Base-by-base conservation (phyloP, 164 flowering plant genomes). In the Akebia trifoliata region DNA sequence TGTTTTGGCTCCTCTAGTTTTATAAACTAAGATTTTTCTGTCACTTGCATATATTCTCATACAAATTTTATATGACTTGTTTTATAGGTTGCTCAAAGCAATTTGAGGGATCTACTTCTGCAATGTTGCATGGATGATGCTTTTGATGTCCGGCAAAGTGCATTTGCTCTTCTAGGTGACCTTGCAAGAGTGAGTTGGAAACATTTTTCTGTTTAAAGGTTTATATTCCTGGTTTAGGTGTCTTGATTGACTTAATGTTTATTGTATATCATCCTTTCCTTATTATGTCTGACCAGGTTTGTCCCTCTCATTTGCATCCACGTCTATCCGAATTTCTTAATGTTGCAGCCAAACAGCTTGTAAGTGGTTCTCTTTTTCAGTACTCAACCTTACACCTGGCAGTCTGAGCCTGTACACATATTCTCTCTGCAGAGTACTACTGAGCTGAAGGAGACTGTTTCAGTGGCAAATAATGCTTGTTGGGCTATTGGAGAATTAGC, bases 401-500 rank as follows among this genome's bases (percentile, higher is more conserved):
- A 24, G 1, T 26, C 54, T 37, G 57, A 55, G 20, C 29, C 61
- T 61, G 20, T 24, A 47, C 38, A 11, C 24, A 44, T 38, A 2
- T 37, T 14, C 30, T 47, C 9, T 56, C 25, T 69, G 54, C 81
- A 94, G 96, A 76, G 60, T 55, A 69, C 79, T 43, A 57, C 87
- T 18, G 83, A 78, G 75, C 59, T 88, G 54, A 84, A 76, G 71
- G 95, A 94, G 60, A 74, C 74, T 48, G 60, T 90, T 55, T 94
- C 99, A 31, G 99, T 88, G 39, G 99, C 93, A 65, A 94, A 94
- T 71, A 94, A 94, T 82, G 99, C 99, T 43, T 94, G 99, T 63
- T 94, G 99, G 99, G 99, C 99, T 7, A 90, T 94, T 62, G 99
- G 99, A 55, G 99, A 94, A 77, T 62, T 94, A 63, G 99, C 99